Evolutionary conservation across 1,139 yeast species (phyloP).

Genomic region (Scheffersomyces parashehatae): DNA sequence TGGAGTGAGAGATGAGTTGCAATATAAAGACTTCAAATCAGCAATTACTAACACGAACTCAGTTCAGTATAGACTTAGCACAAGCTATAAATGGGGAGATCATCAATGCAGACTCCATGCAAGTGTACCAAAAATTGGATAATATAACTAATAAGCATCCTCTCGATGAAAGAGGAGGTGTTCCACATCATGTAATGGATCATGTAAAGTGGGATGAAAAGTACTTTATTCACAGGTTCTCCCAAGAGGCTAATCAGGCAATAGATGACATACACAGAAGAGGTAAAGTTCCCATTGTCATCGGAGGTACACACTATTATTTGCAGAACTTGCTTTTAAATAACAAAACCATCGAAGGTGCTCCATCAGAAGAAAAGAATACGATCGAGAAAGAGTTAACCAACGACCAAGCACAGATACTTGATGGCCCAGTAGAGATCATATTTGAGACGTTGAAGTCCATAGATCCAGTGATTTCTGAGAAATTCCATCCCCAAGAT

Average conservation of each 20-base stretch:
- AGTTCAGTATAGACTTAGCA: slow-evolving; percentile 79
- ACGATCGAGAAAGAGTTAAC: slow-evolving; percentile 23
- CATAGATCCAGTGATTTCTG: slow-evolving; percentile 72
- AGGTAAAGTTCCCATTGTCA: slow-evolving; percentile 80
- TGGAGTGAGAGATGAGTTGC: slow-evolving; percentile 1
- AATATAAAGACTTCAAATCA: background rate
- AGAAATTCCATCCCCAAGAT: slow-evolving; percentile 91
- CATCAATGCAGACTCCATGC: slow-evolving; percentile 97
- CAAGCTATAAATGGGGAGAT: slow-evolving; percentile 79
- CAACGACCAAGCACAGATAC: slow-evolving; percentile 41
- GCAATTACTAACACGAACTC: slow-evolving; percentile 5
- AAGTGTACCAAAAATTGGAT: slow-evolving; percentile 73
- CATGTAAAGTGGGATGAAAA: slow-evolving; percentile 80
- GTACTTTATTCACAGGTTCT: slow-evolving; percentile 80
- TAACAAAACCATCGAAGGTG: slow-evolving; percentile 52
- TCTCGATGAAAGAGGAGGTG: slow-evolving; percentile 63
- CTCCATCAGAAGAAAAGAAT: slow-evolving; percentile 16
- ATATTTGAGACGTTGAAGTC: slow-evolving; percentile 49
- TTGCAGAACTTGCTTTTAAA: slow-evolving; percentile 73
- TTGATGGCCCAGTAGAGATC: slow-evolving; percentile 57
- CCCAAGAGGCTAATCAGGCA: slow-evolving; percentile 60
- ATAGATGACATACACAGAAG: slow-evolving; percentile 66
- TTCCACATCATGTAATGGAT: slow-evolving; percentile 85
- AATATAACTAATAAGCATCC: slow-evolving; percentile 94
- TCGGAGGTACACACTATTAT: slow-evolving; percentile 97